Base-by-base conservation (phyloP, 2,329 filamentous ascomycete genomes). In the Penicillium sp. region DNA sequence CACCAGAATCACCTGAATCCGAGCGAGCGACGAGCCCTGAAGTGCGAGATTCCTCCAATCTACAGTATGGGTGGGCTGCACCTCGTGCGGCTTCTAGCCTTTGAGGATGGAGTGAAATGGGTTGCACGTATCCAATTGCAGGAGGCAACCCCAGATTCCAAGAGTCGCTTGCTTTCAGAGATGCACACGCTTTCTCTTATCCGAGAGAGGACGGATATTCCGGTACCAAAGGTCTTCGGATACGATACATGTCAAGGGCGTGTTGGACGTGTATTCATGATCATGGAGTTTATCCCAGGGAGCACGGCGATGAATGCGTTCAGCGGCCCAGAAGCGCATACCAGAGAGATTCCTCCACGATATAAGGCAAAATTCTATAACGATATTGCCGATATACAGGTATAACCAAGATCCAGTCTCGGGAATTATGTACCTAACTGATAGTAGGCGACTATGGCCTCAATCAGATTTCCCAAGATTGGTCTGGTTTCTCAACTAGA, bases 281-380 rank as follows among this genome's bases (percentile, higher is more conserved):
- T 66, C 14, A 60, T 65, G 16, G 54, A 54, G 51, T 23, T 62
- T 46, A 40, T 36, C 57, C 34, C 60, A 48, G 36, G 62, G 9
- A 33, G 36, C 38, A 10, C 35, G 7, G 33, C 34, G 27, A 50
- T 50, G 57, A 33, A 59, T 53, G 42, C 57, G 37, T 3, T 53
- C 37, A 14, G 58, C 54, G 53, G 59, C 53, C 48, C 36, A 17
- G 33, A 42, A 14, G 26, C 26, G 17, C 34, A 49, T 34, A 30
- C 21, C 4, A 43, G 35, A 11, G 26, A 25, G 25, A 45, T 51
- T 23, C 48, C 48, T 28, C 14, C 8, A 15, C 33, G 38, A 8
- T 20, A 33, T 25, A 42, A 36, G 30, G 14, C 17, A 15, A 35
- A 33, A 6, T 46, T 45, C 27, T 33, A 41, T 18, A 13, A 27